Evolutionary conservation across 176 grass and related monocot genomes (phyloP), one percentile per base, ranked within the genome.

Genomic region (Oryza meyeriana): DNA sequence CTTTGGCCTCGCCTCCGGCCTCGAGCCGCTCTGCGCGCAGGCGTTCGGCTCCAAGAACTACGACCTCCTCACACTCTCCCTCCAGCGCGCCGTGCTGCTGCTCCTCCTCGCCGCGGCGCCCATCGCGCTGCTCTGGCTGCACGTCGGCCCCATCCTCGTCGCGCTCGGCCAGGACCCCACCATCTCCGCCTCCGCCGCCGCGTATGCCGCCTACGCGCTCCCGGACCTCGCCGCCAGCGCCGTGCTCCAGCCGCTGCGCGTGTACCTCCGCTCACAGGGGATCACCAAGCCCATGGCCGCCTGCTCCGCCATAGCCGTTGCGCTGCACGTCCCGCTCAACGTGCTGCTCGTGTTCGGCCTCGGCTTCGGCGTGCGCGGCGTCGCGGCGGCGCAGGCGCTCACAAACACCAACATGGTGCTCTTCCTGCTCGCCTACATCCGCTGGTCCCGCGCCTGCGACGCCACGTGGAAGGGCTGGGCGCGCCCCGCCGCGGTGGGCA

Each of bases 351-450:
- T 95, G n/a, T 95, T 95, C 84, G 79, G 67, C 50, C 64, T 98
- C 44, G 85, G 96, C 4, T 72, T 93, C 87, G 96, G 93, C 18
- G 82, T 95, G 50, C 90, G 92, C 35, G 96, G 96, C 14, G 96
- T 98, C 12, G 96, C 96, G 0, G 89, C 90, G 0, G 90, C 96
- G 34, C 89, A 94, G 66, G 93, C 89, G 76, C 44, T 93, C 47
- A 98, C 96, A n/a, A 98, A 98, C 86, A 85, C 89, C 75, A 98
- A 98, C 96, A 98, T 98, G 96, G 79, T 89, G 18, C 50, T 93
- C 10, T 98, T 98, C 92, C 76, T 98, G 2, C 76, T 98, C 16
- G 85, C 84, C 7, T 98, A 98, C 79, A 71, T 98, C 20, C 65
- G 89, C 0, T 91, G 87, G 85, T 85, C 89, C 27, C 63, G 91